Conservation (phyloP, 768 basidiomycete genomes). For the Hygrophoropsis aurantiaca region DNA sequence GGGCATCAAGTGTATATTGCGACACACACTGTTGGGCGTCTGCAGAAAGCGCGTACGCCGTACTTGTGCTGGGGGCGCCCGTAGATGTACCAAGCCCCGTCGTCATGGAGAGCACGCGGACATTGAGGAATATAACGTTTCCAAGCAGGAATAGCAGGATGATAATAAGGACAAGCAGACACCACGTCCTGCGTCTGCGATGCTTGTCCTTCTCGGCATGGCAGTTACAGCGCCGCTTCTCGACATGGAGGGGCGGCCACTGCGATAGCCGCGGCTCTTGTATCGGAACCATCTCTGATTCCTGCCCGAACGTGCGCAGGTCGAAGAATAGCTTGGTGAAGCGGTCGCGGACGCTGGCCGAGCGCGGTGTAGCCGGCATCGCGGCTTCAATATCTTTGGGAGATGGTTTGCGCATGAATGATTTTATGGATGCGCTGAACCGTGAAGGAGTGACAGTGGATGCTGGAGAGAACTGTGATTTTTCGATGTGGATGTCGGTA, state of each 20-base stretch:
- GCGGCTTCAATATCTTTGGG: constrained; percentile 27
- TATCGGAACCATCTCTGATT: constrained; percentile 25
- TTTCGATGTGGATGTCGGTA: constrained; percentile 21
- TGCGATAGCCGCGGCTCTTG: constrained; percentile 20
- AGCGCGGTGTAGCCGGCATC: constrained; percentile 10
- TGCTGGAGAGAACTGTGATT: constrained; percentile 46
- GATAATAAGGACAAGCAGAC: constrained; percentile 34
- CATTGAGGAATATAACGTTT: constrained; percentile 38
- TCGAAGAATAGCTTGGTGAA: constrained; percentile 39
- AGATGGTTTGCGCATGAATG: constrained; percentile 18
- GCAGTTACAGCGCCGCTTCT: constrained; percentile 31
- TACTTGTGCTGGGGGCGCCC: constrained; percentile 21
- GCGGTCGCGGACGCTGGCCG: constrained; percentile 26
- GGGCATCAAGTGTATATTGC: constrained; percentile 45
- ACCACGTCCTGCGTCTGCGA: constrained; percentile 29
- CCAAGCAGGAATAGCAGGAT: constrained; percentile 43
- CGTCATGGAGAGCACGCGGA: constrained; percentile 29
- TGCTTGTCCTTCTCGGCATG: constrained; percentile 20
- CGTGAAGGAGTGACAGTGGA: constrained; percentile 33
- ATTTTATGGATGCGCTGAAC: constrained; percentile 22
- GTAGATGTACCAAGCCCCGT: constrained; percentile 11
- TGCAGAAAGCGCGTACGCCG: constrained; percentile 31
- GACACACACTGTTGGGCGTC: constrained; percentile 45
- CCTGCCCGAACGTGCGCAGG: constrained; percentile 28
- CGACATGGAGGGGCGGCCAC: constrained; percentile 42